phyloP scores from a whole-genome alignment of 108 stramenopile species.

The Conticribra guillardii region DNA sequence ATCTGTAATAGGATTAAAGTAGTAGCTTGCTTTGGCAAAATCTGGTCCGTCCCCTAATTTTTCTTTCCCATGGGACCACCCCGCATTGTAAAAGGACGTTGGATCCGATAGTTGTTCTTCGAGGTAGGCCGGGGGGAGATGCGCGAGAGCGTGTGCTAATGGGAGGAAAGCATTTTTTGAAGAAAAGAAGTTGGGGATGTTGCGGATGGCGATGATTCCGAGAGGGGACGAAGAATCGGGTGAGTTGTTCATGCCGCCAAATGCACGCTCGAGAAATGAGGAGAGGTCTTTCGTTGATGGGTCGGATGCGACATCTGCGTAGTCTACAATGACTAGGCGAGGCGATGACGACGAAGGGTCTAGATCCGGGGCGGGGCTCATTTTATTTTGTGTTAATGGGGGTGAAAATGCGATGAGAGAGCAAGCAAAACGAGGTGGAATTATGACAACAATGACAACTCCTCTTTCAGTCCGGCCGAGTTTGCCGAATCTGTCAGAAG shows the following conservation, averaged over 20 bases:
- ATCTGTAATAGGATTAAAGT: slow-evolving; percentile 87
- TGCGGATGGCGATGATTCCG: slow-evolving; percentile 81
- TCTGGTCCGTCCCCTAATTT: slow-evolving; percentile 89
- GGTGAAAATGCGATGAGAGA: too few relatives aligned
- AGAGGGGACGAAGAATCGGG: slow-evolving; percentile 40
- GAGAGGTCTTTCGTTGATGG: slow-evolving; percentile 26
- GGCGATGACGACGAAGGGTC: not conserved
- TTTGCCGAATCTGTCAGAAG: too few relatives aligned
- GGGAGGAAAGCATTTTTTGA: slow-evolving; percentile 74
- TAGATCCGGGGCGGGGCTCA: not conserved
- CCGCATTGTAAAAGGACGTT: slow-evolving; percentile 85
- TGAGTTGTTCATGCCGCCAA: slow-evolving; percentile 32
- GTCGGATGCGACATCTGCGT: slow-evolving; percentile 41
- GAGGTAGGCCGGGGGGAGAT: slow-evolving; percentile 61
- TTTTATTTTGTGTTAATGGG: too few relatives aligned
- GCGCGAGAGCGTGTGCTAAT: slow-evolving; percentile 75
- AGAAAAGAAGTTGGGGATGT: slow-evolving; percentile 80
- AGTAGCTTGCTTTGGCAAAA: slow-evolving; percentile 86
- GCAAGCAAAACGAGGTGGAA: too few relatives aligned
- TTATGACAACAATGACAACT: too few relatives aligned
- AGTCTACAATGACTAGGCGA: slow-evolving; percentile 57
- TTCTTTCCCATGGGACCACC: slow-evolving; percentile 93
- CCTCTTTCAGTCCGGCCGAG: too few relatives aligned
- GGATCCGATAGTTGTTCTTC: slow-evolving; percentile 67
- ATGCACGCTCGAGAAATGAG: slow-evolving; percentile 55